These are phyloP conservation scores for Wickerhamomyces bovis DNA, from an alignment of 805 yeast species.

Conservation along the genomic window DNA sequence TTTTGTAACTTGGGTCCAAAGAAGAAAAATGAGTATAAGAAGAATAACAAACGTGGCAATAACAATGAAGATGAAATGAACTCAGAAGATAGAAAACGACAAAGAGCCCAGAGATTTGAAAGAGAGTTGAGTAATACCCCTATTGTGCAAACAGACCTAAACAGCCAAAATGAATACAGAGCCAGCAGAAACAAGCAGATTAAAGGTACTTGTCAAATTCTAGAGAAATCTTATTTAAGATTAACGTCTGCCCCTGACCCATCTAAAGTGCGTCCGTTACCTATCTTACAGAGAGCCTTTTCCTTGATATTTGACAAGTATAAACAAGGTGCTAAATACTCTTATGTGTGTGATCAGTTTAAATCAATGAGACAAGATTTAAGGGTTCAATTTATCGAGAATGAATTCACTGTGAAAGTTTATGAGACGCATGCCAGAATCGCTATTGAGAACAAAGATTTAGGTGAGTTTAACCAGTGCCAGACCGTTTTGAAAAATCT, in stretches of 20 bases:
- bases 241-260: conserved; percentile 93
- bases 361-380: conserved; percentile 91
- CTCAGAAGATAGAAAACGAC: conserved; percentile 25
- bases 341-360: conserved; percentile 81
- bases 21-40: not conserved
- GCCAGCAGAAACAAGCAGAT: conserved; percentile 32
- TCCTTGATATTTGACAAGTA: conserved; percentile 49
- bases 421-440: conserved; percentile 83
- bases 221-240: conserved; percentile 78
- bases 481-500: conserved; percentile 70
- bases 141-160: conserved; percentile 18
- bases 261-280: conserved; percentile 67
- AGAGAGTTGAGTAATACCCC: conserved; percentile 13
- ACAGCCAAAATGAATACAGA: conserved; percentile 24
- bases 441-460: conserved; percentile 77
- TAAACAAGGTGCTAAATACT: conserved; percentile 46
- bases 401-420: conserved; percentile 67
- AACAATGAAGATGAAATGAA: conserved; percentile 13
- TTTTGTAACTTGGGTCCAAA: conserved; percentile 5
- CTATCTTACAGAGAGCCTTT: conserved; percentile 53
- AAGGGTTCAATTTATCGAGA: conserved; percentile 83
- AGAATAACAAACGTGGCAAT: conserved; percentile 1
- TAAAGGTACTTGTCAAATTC: conserved; percentile 56
- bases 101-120: conserved; percentile 32
- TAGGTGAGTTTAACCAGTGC: conserved; percentile 95